Conservation (phyloP, 2,329 filamentous ascomycete genomes). For the Colletotrichum agaves region DNA sequence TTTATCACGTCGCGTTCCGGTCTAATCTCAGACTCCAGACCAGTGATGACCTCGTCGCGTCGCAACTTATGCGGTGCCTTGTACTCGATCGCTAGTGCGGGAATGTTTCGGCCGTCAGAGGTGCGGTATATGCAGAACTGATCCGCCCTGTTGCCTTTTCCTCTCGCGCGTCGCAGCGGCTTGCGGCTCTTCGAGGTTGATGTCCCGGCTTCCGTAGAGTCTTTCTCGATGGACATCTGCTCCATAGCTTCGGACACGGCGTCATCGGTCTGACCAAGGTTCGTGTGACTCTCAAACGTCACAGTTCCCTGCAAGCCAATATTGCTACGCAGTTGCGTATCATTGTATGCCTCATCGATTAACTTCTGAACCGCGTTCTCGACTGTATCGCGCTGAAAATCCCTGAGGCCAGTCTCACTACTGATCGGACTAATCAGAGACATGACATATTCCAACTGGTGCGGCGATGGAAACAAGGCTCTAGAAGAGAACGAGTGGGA, state of each 20-base stretch:
- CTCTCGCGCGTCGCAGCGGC: no score
- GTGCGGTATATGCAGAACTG: not conserved
- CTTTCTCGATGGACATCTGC: no score
- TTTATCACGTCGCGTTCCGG: not conserved
- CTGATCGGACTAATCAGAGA: constrained; percentile 46
- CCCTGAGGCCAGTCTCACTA: constrained; percentile 48
- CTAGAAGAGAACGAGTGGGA: constrained; percentile 40
- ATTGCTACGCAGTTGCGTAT: no score
- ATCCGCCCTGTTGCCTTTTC: not conserved
- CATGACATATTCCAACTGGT: constrained; percentile 48
- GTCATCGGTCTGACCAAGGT: no score
- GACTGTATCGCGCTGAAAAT: constrained; percentile 48
- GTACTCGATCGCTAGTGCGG: not conserved
- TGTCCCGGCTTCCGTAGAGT: no score
- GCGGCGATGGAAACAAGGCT: constrained; percentile 44
- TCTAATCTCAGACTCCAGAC: not conserved
- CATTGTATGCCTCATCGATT: no score
- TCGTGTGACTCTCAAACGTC: no score
- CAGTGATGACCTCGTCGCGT: not conserved
- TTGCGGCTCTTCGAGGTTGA: no score
- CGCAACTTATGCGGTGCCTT: not conserved
- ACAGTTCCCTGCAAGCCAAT: no score
- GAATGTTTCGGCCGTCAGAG: not conserved
- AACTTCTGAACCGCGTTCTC: constrained; percentile 36
- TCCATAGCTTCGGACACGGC: no score